Evolutionary conservation across 192 early-diverging fungal genomes (phyloP).

Genomic region (Coemansia sp.): DNA sequence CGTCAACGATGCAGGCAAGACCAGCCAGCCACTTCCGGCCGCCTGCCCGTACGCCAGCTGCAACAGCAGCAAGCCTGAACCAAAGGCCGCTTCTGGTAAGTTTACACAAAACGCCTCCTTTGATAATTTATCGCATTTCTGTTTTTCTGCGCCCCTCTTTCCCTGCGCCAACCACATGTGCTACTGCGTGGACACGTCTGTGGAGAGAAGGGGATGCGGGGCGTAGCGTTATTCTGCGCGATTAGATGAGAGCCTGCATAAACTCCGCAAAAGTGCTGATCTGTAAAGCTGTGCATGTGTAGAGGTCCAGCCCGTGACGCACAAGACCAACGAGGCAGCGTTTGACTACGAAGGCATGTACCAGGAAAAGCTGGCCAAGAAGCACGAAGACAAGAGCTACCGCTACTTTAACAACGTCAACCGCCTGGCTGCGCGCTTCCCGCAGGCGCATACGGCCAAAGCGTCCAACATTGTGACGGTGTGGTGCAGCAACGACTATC

Average conservation of each 20-base stretch:
- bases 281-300: not conserved
- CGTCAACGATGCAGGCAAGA: slow-evolving; percentile 30
- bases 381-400: slow-evolving; percentile 95
- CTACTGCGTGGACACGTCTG: not conserved
- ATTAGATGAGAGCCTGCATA: slow-evolving; percentile 4
- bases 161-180: not conserved
- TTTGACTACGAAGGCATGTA: slow-evolving; percentile 95
- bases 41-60: slow-evolving; percentile 45
- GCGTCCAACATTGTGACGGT: slow-evolving; percentile 88
- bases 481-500: slow-evolving; percentile 99
- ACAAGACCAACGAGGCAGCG: slow-evolving; percentile 26
- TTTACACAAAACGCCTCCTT: slow-evolving; percentile 4
- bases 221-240: not conserved
- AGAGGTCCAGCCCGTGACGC: slow-evolving; percentile 17
- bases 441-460: slow-evolving; percentile 88
- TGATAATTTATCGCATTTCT: not conserved
- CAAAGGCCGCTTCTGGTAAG: slow-evolving; percentile 27
- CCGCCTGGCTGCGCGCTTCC: slow-evolving; percentile 88
- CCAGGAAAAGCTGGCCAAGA: slow-evolving; percentile 84
- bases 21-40: slow-evolving; percentile 12
- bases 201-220: not conserved
- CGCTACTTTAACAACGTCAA: slow-evolving; percentile 99
- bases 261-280: not conserved
- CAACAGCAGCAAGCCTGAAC: slow-evolving; percentile 1
- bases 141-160: not conserved